Base-by-base conservation (phyloP, 768 basidiomycete species). In the Cubamyces lactineus region DNA sequence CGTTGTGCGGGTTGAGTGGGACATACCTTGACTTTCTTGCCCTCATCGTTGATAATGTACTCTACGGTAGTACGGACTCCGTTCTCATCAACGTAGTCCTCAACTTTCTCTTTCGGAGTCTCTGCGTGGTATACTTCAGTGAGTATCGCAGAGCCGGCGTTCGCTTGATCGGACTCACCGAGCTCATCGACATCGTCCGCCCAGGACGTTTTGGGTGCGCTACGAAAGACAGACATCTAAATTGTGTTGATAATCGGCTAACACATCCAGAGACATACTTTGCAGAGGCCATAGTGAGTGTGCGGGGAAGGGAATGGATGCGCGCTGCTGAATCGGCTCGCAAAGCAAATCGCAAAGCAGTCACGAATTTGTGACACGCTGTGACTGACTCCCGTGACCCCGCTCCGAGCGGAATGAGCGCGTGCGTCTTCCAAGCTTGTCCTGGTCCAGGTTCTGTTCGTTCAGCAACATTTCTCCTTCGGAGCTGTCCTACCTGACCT, bases 11-110 rank as follows among this genome's bases (percentile, higher is more conserved):
- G 16, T 13, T 16, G 51, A 8, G 9, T 47, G 48, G 26, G 45
- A 66, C 79, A 42, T 66, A 92, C 95, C 81, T 98, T 99, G 73
- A 98, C 86, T 73, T 91, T 94, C 78, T 95, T 94, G 7, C 94
- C 96, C 28, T 96, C 89, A 38, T 98, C 96, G 68, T 98, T 95
- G 54, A 91, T 74, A 26, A 80, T 80, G 74, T 90, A 94, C 71
- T 94, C 93, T 48, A 92, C 80, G 0, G 86, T 89, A n/a, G 89
- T 89, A 19, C 91, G 84, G 67, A 98, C 82, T 1, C 96, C 96
- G 67, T 95, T 90, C 63, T 91, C 89, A 67, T 94, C 91, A 46
- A 89, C 80, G 60, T 81, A 89, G 69, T 94, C 90, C 67, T 89
- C 83, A 66, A 77, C 77, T 80, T 81, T 86, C 47, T 77, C 77